Percentiles rank a stretch among this genome's conserved stretches.
Evolutionary conservation across 257 asterid species (phyloP).

Genomic region (Salvia miltiorrhiza): DNA sequence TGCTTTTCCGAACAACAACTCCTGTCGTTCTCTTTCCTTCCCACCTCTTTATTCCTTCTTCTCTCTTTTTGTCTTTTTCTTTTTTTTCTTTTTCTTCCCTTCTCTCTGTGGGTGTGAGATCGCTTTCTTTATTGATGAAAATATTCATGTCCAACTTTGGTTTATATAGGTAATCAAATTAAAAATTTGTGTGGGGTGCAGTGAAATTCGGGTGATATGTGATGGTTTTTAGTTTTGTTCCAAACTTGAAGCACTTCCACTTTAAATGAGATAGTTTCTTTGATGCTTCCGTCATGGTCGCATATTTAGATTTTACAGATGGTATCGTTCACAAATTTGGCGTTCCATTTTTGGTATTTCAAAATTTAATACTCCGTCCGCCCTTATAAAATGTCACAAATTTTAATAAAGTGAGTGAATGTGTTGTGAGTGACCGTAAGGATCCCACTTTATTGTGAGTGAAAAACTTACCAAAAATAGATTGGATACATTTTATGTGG

Average conservation of each 20-base stretch:
- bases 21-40: slow-evolving; percentile 13
- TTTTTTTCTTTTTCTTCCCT: background rate
- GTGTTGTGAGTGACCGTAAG: too few species aligned
- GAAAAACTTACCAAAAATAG: too few species aligned
- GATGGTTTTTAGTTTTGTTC: background rate
- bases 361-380: too few species aligned
- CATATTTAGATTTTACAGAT: too few species aligned
- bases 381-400: too few species aligned
- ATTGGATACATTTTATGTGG: too few species aligned
- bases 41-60: background rate
- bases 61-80: background rate
- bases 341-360: too few species aligned
- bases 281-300: too few species aligned
- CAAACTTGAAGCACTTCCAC: slow-evolving; percentile 20
- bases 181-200: background rate
- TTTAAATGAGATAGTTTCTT: background rate
- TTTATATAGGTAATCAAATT: background rate
- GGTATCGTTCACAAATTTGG: too few species aligned
- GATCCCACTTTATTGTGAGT: too few species aligned
- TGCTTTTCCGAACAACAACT: too few species aligned
- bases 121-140: slow-evolving; percentile 7
- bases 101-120: background rate
- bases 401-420: too few species aligned
- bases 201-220: slow-evolving; percentile 13
- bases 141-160: background rate